These are phyloP conservation scores for Truncatella angustata DNA, from an alignment of 2,329 filamentous ascomycete genomes.

Conservation along the genomic window DNA sequence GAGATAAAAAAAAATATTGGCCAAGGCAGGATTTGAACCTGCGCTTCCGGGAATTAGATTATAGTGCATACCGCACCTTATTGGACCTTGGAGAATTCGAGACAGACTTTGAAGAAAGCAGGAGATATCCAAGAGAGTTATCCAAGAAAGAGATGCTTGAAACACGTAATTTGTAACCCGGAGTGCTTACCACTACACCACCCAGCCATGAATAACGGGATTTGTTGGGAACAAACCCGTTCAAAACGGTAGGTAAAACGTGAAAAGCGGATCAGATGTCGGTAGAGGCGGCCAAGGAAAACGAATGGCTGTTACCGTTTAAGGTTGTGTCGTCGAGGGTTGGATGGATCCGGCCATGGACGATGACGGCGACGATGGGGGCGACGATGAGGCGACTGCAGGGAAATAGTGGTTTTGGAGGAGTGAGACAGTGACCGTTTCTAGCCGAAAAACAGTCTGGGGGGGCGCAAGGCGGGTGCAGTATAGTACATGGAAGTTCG, in stretches of 20 bases:
- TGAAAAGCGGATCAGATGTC: neutral
- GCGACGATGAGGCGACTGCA: too few relatives aligned
- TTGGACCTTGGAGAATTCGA: too few relatives aligned
- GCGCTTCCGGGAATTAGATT: neutral
- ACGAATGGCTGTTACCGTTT: neutral
- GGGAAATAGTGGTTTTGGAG: too few relatives aligned
- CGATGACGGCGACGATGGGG: too few relatives aligned
- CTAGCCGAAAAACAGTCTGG: too few relatives aligned
- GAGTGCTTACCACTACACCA: constrained; percentile 5
- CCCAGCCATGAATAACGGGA: neutral
- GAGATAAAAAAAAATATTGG: neutral
- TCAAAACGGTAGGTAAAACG: neutral
- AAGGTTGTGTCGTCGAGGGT: too few relatives aligned
- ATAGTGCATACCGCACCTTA: too few relatives aligned
- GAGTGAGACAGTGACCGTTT: too few relatives aligned
- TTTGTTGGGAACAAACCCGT: neutral
- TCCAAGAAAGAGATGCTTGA: neutral
- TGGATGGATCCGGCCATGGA: too few relatives aligned
- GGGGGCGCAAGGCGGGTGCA: too few relatives aligned
- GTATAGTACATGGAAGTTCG: too few relatives aligned
- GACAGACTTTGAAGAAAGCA: neutral
- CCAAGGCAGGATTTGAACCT: neutral
- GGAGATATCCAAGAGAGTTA: neutral
- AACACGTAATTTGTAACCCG: neutral
- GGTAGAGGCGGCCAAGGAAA: neutral